Base-by-base conservation (phyloP, 2,329 filamentous ascomycete genomes). In the Torrubiella hemipterigena region DNA sequence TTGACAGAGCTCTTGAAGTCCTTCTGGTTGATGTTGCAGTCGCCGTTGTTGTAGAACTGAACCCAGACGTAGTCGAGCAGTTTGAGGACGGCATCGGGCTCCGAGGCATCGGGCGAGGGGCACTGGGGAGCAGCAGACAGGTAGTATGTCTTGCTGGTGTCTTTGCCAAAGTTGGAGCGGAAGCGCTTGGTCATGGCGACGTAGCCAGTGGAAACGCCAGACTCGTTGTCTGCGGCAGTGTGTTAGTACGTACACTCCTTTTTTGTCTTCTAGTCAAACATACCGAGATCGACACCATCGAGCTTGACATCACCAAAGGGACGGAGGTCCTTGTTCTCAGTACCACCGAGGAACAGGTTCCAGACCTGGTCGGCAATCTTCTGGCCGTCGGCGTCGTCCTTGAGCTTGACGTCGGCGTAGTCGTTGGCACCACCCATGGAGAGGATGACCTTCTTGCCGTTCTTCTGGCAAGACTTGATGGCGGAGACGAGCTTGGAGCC, bases 381-480 rank as follows among this genome's bases (percentile, higher is more conserved):
- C 15, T 58, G 49, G 4, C 77, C 77, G 2, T 59, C 63, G 1
- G 53, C 39, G 4, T 42, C 35, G 22, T 58, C 42, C 12, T 59
- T 64, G 18, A 54, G 48, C 51, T 80, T 79, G 15, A 76, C 75
- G 23, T 71, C 73, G 49, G 81, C 74, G 20, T 61, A 73, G 49
- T 80, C 79, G 2, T 70, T 73, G 3, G 71, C 71, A 21, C 80
- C 79, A 16, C 79, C 79, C 32, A 85, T 61, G 7, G 77, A 81
- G 8, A 84, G 62, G 20, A 83, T 52, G 41, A 84, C 75, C 2
- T 75, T 80, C 54, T 83, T 85, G 38, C 68, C 67, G 39, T 71
- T 58, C 7, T 53, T 41, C 49, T 84, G 79, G 52, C 79, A 85
- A 12, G 62, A 47, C 35, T 57, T 48, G 40, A 70, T 69, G 35